These are phyloP conservation scores for Clitopilus passeckerianus DNA, from an alignment of 768 basidiomycete genomes.

Conservation along the genomic window DNA sequence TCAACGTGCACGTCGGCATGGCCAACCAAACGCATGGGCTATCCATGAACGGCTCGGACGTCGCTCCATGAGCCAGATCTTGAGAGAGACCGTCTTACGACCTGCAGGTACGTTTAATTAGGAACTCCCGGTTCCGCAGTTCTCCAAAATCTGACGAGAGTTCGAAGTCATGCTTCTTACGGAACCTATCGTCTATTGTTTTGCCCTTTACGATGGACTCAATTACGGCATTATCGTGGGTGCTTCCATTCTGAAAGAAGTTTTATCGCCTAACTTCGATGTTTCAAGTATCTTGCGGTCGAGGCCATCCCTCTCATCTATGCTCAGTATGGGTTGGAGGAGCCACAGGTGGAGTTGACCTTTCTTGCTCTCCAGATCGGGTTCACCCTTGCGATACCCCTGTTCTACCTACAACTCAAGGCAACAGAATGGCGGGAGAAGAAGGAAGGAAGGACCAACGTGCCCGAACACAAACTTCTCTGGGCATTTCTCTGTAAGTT, in stretches of 20 bases:
- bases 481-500: conserved; percentile 13
- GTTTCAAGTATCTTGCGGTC: conserved; percentile 13
- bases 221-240: conserved; percentile 17
- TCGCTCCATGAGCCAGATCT: conserved; percentile 11
- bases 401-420: conserved; percentile 14
- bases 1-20: conserved; percentile 7
- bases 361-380: conserved; percentile 13
- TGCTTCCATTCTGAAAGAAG: not conserved
- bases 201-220: conserved; percentile 15
- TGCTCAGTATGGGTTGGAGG: conserved; percentile 10
- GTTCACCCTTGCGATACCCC: conserved; percentile 11
- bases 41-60: conserved; percentile 12
- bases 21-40: conserved; percentile 11
- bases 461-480: conserved; percentile 16
- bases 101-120: conserved; percentile 14
- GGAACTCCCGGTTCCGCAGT: not conserved
- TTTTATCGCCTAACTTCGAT: not conserved
- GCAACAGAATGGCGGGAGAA: conserved; percentile 13
- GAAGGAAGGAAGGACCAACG: conserved; percentile 10
- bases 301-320: conserved; percentile 16
- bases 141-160: not conserved
- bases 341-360: conserved; percentile 12
- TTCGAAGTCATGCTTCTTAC: conserved; percentile 16
- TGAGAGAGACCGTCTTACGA: conserved; percentile 12
- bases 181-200: conserved; percentile 18